phyloP scores from a whole-genome alignment of 768 basidiomycete species.

The Mycena leptocephala region DNA sequence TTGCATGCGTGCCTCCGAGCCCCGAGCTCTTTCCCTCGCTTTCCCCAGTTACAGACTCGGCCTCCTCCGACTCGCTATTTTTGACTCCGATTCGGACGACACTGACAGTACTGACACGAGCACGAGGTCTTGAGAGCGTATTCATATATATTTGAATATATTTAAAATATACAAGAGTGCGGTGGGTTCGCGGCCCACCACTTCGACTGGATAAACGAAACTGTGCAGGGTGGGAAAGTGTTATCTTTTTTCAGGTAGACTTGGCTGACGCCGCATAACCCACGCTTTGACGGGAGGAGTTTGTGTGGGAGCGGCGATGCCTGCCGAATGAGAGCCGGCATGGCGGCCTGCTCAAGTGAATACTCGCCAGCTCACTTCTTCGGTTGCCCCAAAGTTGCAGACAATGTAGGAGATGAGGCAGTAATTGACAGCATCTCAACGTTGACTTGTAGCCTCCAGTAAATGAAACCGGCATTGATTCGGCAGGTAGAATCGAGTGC shows the following conservation, averaged over 20 bases:
- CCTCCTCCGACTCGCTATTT: too few species aligned
- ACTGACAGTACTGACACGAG: too few species aligned
- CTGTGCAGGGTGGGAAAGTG: too few species aligned
- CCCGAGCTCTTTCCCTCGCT: too few species aligned
- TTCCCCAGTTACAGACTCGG: too few species aligned
- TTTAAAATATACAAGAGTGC: neutral
- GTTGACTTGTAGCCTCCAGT: neutral
- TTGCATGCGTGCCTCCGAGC: too few species aligned
- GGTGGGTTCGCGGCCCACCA: neutral
- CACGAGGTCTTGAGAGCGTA: too few species aligned
- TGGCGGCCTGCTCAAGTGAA: neutral
- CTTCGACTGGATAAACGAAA: neutral
- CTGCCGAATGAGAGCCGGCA: neutral
- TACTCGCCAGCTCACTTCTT: neutral
- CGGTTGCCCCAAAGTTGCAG: neutral
- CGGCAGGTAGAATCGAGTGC: neutral
- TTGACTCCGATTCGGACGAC: too few species aligned
- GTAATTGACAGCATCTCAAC: neutral
- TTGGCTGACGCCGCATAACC: neutral
- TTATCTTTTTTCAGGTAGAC: too few species aligned
- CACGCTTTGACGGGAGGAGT: neutral
- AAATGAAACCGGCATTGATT: neutral
- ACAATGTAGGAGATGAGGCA: neutral
- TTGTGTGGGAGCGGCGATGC: neutral
- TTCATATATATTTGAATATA: too few species aligned